phyloP scores from a whole-genome alignment of 2,329 filamentous ascomycete species.

The Fusarium sambucinum region DNA sequence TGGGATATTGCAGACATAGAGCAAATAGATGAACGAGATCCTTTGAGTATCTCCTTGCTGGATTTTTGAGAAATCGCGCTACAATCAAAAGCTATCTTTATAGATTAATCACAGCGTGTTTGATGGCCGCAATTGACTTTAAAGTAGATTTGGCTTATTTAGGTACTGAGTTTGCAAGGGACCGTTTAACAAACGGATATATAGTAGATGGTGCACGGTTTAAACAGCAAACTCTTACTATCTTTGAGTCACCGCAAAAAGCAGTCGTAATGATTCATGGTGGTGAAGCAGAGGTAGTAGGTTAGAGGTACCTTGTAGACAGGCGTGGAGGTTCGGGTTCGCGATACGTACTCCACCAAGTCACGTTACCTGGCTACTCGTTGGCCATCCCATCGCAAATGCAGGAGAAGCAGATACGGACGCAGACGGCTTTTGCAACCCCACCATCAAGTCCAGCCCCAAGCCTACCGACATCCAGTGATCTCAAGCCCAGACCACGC shows the following conservation, averaged over 20 bases:
- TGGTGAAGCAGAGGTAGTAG: slow-evolving; percentile 10
- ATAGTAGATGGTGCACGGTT: not conserved
- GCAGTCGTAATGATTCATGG: slow-evolving; percentile 14
- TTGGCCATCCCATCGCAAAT: slow-evolving; percentile 14
- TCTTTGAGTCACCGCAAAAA: not conserved
- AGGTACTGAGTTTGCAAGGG: too few species aligned
- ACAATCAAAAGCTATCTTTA: not conserved
- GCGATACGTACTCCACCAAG: slow-evolving; percentile 31
- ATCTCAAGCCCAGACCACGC: slow-evolving; percentile 18
- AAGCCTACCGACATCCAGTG: slow-evolving; percentile 5
- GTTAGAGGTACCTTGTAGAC: not conserved
- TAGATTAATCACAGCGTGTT: not conserved
- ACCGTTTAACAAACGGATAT: too few species aligned
- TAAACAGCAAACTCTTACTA: not conserved
- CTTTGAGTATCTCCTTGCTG: not conserved
- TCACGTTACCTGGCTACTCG: slow-evolving; percentile 44
- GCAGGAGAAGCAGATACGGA: slow-evolving; percentile 12
- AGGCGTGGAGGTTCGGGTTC: slow-evolving; percentile 3
- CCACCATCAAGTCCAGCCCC: slow-evolving; percentile 39
- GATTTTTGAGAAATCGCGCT: not conserved
- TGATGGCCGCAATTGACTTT: not conserved
- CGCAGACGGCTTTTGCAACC: slow-evolving; percentile 39
- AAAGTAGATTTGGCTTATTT: too few species aligned
- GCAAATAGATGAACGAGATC: not conserved
- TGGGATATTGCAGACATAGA: slow-evolving; percentile 12